Conservation (phyloP, 352 stramenopile species). For the Poterioochromonas sp. region DNA sequence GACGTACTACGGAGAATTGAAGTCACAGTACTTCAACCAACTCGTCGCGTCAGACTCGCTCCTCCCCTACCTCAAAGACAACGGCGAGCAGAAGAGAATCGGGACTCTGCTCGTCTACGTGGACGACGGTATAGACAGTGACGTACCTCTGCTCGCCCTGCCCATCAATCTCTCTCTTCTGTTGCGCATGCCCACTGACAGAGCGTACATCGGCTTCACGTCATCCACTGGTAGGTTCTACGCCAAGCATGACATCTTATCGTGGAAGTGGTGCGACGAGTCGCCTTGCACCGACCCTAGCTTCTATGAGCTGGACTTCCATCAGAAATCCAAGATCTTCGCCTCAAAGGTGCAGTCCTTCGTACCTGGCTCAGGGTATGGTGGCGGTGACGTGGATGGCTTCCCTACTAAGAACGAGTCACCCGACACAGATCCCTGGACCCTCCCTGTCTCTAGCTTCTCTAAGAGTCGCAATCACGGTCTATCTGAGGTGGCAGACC, state of each 20-base stretch:
- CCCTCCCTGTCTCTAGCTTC: neutral
- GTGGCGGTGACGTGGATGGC: neutral
- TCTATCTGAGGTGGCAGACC: neutral
- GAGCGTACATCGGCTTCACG: conserved; percentile 27
- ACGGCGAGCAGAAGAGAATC: conserved; percentile 21
- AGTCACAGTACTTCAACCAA: conserved; percentile 5
- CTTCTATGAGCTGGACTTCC: conserved; percentile 9
- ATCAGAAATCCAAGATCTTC: conserved; percentile 10
- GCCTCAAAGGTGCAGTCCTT: neutral
- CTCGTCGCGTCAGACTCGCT: conserved; percentile 4
- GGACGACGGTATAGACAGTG: conserved; percentile 5
- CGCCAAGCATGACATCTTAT: conserved; percentile 31
- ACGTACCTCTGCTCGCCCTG: conserved; percentile 5
- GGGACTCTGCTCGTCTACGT: conserved; percentile 18
- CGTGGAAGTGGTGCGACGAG: conserved; percentile 2
- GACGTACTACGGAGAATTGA: conserved; percentile 7
- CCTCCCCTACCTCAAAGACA: conserved; percentile 25
- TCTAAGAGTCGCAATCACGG: neutral
- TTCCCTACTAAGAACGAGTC: conserved; percentile 4
- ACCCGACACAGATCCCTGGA: conserved; percentile 18
- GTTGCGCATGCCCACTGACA: neutral
- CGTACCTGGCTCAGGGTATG: conserved; percentile 2
- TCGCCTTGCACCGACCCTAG: neutral
- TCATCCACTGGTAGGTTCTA: conserved; percentile 15
- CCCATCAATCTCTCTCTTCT: conserved; percentile 25